Conservation (phyloP, 2,329 filamentous ascomycete species). For the Coleophoma cylindrospora region DNA sequence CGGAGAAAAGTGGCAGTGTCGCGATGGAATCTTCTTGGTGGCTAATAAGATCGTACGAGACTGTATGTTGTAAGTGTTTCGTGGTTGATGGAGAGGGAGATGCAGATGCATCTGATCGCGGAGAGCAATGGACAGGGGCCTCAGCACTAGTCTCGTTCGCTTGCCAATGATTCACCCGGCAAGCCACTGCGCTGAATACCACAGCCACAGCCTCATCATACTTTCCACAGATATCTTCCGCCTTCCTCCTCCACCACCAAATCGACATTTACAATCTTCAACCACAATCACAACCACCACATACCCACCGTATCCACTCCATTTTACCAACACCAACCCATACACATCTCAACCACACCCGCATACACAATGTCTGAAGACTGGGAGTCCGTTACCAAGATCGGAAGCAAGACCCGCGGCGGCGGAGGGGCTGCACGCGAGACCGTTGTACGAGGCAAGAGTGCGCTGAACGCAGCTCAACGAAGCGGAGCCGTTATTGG, state of each 20-base stretch:
- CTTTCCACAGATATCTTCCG: slow-evolving; percentile 1
- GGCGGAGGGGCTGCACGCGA: slow-evolving; percentile 66
- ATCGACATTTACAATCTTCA: not conserved
- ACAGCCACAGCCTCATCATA: slow-evolving; percentile 11
- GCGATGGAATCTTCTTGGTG: too few relatives aligned
- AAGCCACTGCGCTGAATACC: slow-evolving; percentile 3
- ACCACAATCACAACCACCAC: slow-evolving; percentile 3
- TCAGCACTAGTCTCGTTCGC: not conserved
- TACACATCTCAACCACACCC: slow-evolving; percentile 7
- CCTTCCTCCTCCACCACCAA: not conserved
- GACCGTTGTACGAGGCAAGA: slow-evolving; percentile 82
- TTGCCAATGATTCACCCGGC: slow-evolving; percentile 13
- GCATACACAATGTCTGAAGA: slow-evolving; percentile 52
- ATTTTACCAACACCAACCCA: not conserved
- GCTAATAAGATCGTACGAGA: not conserved
- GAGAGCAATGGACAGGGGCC: not conserved
- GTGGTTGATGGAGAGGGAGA: not conserved
- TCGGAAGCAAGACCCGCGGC: slow-evolving; percentile 77
- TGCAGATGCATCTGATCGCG: not conserved
- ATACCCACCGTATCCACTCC: slow-evolving; percentile 4
- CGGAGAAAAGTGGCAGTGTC: not conserved
- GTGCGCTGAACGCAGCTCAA: slow-evolving; percentile 82
- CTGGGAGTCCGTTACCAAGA: slow-evolving; percentile 89
- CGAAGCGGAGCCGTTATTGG: slow-evolving; percentile 69
- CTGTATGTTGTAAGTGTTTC: not conserved